Conservation (phyloP, 768 basidiomycete genomes). For the Leccinum rimulosum region DNA sequence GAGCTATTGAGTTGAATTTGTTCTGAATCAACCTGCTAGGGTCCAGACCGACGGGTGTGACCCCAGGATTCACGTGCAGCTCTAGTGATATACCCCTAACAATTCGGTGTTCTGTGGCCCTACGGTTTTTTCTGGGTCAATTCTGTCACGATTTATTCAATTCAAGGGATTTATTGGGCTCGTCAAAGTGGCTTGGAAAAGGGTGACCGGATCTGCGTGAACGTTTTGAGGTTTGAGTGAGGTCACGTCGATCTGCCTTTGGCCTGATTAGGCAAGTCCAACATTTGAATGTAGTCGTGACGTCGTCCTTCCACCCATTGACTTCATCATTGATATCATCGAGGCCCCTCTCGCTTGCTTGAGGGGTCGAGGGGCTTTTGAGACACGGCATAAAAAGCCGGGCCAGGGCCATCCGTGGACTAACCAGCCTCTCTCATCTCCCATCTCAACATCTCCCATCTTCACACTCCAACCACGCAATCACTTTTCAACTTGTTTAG, state of each 20-base stretch:
- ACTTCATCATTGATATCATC: neutral
- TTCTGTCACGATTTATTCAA: neutral
- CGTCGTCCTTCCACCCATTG: neutral
- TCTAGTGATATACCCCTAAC: conserved; percentile 16
- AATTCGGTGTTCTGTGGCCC: neutral
- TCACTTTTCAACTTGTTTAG: conserved; percentile 5
- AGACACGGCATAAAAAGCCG: conserved; percentile 10
- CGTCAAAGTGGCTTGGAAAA: conserved; percentile 3
- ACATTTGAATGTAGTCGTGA: conserved; percentile 3
- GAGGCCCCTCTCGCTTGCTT: neutral
- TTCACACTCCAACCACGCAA: neutral
- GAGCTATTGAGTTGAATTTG: neutral
- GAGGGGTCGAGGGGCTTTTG: conserved; percentile 14
- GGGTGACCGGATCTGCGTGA: neutral
- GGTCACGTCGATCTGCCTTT: conserved; percentile 16
- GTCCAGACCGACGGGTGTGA: conserved; percentile 1
- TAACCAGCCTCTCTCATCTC: neutral
- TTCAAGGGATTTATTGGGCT: neutral
- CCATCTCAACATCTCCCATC: neutral
- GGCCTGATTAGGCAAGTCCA: conserved; percentile 6
- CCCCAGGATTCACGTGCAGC: neutral
- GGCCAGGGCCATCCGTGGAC: neutral
- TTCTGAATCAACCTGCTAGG: neutral
- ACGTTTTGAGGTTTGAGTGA: neutral
- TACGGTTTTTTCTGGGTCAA: neutral